A percentile compares a stretch with the other conserved stretches of the same genome.
Evolutionary conservation across 176 grass and related monocot genomes (phyloP).

Genomic region (Triticum dicoccoides): DNA sequence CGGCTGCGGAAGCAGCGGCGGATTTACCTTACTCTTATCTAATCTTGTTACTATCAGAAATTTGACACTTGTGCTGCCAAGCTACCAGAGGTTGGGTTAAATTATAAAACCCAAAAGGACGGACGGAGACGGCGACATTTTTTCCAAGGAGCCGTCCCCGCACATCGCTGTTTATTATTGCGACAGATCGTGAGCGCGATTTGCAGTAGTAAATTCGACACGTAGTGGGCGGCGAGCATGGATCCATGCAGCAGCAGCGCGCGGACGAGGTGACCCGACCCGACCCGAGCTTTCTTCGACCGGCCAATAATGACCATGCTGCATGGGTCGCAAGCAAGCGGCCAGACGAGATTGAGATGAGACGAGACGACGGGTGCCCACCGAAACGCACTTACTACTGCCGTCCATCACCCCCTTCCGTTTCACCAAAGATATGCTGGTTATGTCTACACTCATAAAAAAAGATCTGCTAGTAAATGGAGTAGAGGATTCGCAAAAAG

Average conservation of each 20-base stretch:
- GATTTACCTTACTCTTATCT: too few relatives aligned
- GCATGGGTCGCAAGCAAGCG: constrained; percentile 39
- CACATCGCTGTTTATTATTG: not conserved
- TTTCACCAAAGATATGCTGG: not conserved
- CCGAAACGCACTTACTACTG: not conserved
- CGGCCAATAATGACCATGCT: constrained; percentile 19
- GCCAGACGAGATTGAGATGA: not conserved
- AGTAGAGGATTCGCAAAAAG: not conserved
- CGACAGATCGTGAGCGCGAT: not conserved
- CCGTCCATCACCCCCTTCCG: not conserved
- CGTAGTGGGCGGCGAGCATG: not conserved
- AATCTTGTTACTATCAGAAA: too few relatives aligned
- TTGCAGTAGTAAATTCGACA: not conserved
- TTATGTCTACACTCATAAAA: too few relatives aligned
- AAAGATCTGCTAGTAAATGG: not conserved
- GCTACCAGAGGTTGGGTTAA: not conserved
- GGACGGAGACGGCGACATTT: not conserved
- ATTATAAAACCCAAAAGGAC: not conserved
- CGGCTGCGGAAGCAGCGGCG: too few relatives aligned
- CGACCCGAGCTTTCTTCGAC: not conserved
- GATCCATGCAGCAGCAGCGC: constrained; percentile 16
- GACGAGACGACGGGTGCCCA: not conserved
- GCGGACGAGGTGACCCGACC: not conserved
- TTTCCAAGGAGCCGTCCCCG: not conserved
- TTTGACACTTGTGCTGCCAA: not conserved